Percentiles rank a stretch among this genome's conserved stretches.
Evolutionary conservation across 371 early-diverging fungal genomes (phyloP).

Genomic region (Mucor indicus): DNA sequence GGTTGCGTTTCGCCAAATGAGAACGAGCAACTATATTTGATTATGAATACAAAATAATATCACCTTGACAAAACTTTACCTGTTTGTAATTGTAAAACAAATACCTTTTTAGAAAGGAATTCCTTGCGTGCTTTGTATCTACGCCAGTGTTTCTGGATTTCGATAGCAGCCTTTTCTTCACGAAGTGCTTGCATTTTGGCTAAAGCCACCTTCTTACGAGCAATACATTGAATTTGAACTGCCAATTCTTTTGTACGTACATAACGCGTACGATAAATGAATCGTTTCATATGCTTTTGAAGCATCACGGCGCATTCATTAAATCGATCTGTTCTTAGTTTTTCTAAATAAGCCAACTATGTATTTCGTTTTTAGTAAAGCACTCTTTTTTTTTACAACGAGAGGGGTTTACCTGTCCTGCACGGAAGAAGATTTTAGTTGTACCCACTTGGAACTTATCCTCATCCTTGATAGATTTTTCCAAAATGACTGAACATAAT

Average conservation of each 20-base stretch:
- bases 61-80: no score
- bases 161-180: constrained; percentile 69
- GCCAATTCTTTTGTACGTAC: constrained; percentile 58
- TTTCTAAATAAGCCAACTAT: constrained; percentile 87
- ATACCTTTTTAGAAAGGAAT: constrained; percentile 40
- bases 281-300: constrained; percentile 85
- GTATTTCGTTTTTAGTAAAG: not conserved
- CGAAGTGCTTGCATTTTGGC: constrained; percentile 51
- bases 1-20: constrained; percentile 51
- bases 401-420: constrained; percentile 57
- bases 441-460: constrained; percentile 93
- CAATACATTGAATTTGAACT: constrained; percentile 59
- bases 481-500: constrained; percentile 62
- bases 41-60: not conserved
- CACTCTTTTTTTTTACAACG: no score
- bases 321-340: constrained; percentile 79
- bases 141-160: constrained; percentile 74
- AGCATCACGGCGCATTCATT: constrained; percentile 78
- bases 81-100: constrained; percentile 47
- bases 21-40: constrained; percentile 45
- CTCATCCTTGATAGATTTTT: constrained; percentile 60
- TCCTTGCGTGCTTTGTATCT: constrained; percentile 62
- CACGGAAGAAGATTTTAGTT: constrained; percentile 97
- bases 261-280: constrained; percentile 72
- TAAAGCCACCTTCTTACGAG: constrained; percentile 65